These are phyloP conservation scores for Penicillium taxi DNA, from an alignment of 495 filamentous ascomycete genomes.

Conservation along the genomic window DNA sequence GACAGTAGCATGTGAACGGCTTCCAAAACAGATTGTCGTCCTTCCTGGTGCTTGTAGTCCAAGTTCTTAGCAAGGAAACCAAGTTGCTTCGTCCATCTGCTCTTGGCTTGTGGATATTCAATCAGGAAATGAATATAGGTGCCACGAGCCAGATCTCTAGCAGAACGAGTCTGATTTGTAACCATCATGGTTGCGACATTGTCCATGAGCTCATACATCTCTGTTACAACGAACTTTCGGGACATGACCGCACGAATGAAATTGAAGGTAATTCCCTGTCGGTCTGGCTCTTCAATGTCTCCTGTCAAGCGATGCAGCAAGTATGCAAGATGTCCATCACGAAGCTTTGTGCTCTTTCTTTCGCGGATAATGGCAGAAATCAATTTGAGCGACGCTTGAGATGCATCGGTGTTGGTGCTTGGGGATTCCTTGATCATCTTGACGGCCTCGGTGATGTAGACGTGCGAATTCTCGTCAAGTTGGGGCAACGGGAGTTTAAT, in stretches of 20 bases:
- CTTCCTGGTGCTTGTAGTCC: slow-evolving; percentile 79
- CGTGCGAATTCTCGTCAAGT: slow-evolving; percentile 57
- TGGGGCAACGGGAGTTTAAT: slow-evolving; percentile 72
- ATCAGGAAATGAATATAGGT: slow-evolving; percentile 90
- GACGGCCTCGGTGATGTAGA: slow-evolving; percentile 78
- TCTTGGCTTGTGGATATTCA: slow-evolving; percentile 87
- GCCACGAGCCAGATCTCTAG: slow-evolving; percentile 77
- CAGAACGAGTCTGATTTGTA: slow-evolving; percentile 79
- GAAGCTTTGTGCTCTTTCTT: slow-evolving; percentile 60
- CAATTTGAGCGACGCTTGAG: slow-evolving; percentile 81
- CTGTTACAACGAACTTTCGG: slow-evolving; percentile 73
- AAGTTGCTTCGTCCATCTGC: slow-evolving; percentile 79
- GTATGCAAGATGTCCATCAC: slow-evolving; percentile 75
- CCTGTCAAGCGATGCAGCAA: slow-evolving; percentile 74
- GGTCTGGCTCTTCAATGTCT: slow-evolving; percentile 88
- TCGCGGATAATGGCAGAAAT: slow-evolving; percentile 80
- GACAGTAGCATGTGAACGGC: slow-evolving; percentile 71
- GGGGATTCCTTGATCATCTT: slow-evolving; percentile 69
- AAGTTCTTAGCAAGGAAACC: slow-evolving; percentile 84
- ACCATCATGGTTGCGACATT: slow-evolving; percentile 89
- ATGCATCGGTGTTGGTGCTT: slow-evolving; percentile 68
- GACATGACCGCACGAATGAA: slow-evolving; percentile 81
- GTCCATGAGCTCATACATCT: slow-evolving; percentile 86
- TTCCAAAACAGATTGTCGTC: slow-evolving; percentile 86
- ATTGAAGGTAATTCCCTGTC: slow-evolving; percentile 85